Conservation (phyloP, 2,329 filamentous ascomycete genomes). For the Esteya vermicola region DNA sequence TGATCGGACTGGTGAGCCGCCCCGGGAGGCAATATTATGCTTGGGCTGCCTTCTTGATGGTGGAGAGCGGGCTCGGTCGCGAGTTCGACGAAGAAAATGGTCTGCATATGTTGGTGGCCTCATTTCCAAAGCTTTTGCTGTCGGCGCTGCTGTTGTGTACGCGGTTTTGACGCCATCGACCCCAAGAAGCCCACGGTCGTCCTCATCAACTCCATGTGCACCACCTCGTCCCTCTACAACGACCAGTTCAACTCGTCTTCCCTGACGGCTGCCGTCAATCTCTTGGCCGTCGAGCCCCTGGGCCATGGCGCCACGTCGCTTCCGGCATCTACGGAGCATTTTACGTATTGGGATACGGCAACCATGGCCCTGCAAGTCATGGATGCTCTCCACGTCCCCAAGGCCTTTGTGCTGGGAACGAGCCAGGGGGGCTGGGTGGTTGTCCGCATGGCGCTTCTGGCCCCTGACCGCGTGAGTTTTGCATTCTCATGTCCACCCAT, state of each 20-base stretch:
- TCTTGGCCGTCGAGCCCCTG: conserved; percentile 34
- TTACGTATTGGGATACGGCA: conserved; percentile 41
- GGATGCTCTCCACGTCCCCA: conserved; percentile 30
- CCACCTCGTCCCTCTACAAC: conserved; percentile 27
- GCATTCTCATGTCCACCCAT: too few relatives aligned
- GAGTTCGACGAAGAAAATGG: too few relatives aligned
- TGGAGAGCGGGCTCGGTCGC: too few relatives aligned
- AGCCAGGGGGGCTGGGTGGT: conserved; percentile 40
- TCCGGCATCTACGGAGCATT: conserved; percentile 31
- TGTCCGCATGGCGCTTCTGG: conserved; percentile 34
- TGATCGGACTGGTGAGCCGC: too few relatives aligned
- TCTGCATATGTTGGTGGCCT: too few relatives aligned
- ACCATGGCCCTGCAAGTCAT: conserved; percentile 41
- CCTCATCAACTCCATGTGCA: conserved; percentile 34
- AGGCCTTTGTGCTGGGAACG: conserved; percentile 35
- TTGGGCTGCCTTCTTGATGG: too few relatives aligned
- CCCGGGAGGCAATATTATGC: too few relatives aligned
- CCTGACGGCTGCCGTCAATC: conserved; percentile 26
- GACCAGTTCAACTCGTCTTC: conserved; percentile 23
- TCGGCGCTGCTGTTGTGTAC: too few relatives aligned
- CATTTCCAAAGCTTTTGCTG: too few relatives aligned
- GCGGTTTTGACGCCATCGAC: conserved; percentile 25
- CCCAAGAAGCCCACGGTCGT: conserved; percentile 31
- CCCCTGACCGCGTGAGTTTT: conserved; percentile 26
- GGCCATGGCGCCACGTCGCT: conserved; percentile 30